These are phyloP conservation scores for Naegleria gruberi DNA, from an alignment of 208 protist species.

Conservation along the genomic window DNA sequence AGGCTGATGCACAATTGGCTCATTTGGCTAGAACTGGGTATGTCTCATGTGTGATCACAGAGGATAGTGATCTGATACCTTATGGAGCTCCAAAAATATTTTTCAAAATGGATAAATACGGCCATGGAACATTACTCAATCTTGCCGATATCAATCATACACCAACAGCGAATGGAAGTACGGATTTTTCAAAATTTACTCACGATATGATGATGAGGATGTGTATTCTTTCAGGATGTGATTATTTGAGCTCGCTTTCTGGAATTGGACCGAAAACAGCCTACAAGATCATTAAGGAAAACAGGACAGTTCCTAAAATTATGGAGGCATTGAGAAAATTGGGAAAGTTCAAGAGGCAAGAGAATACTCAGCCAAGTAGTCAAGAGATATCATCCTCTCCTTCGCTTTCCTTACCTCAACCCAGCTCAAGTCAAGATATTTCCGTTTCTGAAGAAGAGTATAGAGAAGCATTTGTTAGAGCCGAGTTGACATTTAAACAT, in stretches of 20 bases:
- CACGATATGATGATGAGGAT: background rate
- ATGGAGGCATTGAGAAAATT: background rate
- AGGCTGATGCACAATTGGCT: constrained; percentile 97
- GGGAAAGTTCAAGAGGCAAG: background rate
- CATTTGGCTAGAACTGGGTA: constrained; percentile 75
- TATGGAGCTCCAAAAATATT: constrained; percentile 64
- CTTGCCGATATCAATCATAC: constrained; percentile 1
- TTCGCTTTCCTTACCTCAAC: background rate
- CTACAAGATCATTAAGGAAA: background rate
- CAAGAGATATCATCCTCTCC: background rate
- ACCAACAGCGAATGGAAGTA: background rate
- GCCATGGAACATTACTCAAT: constrained; percentile 43
- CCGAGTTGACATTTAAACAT: constrained; percentile 13
- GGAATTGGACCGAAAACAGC: background rate
- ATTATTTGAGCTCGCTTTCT: constrained; percentile 12
- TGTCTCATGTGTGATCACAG: constrained; percentile 84
- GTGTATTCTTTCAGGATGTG: constrained; percentile 18
- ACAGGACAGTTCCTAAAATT: background rate
- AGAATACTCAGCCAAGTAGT: background rate
- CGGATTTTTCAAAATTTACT: constrained; percentile 9
- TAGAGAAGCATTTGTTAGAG: background rate
- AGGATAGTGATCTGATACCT: constrained; percentile 96
- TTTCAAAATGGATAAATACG: constrained; percentile 58
- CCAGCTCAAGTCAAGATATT: background rate
- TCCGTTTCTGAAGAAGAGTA: background rate